A percentile compares a stretch with the other conserved stretches of the same genome.
phyloP scores from a whole-genome alignment of 768 basidiomycete species.

The Suillus subluteus region DNA sequence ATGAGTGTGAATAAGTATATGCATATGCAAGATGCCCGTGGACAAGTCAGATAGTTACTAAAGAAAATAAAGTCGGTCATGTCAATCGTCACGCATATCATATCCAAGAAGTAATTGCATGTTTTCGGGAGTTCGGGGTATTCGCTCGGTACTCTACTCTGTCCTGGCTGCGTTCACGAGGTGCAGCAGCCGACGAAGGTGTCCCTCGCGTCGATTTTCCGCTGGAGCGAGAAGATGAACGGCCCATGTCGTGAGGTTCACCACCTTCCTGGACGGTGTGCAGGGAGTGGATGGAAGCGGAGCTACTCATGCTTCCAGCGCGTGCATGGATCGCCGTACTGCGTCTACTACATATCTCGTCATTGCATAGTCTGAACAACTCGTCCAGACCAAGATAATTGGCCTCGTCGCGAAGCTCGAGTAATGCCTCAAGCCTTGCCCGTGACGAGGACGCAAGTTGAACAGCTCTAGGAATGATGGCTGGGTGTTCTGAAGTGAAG shows the following conservation, averaged over 20 bases:
- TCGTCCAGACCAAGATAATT: constrained; percentile 70
- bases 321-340: constrained; percentile 42
- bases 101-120: constrained; percentile 7
- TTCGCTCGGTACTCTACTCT: constrained; percentile 6
- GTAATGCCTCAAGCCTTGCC: constrained; percentile 62
- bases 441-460: constrained; percentile 49
- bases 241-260: constrained; percentile 33
- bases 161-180: constrained; percentile 24
- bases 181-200: background rate
- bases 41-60: background rate
- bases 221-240: constrained; percentile 13
- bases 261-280: constrained; percentile 61
- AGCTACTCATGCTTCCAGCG: constrained; percentile 44
- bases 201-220: background rate
- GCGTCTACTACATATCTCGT: constrained; percentile 63
- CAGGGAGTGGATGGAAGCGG: constrained; percentile 60
- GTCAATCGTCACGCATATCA: background rate
- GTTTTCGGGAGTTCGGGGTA: background rate
- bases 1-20: constrained; percentile 7
- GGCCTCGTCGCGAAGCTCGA: constrained; percentile 82
- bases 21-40: background rate
- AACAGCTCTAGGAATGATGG: constrained; percentile 61
- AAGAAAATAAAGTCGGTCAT: background rate
- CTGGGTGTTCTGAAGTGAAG: constrained; percentile 47
- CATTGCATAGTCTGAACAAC: constrained; percentile 65